A percentile compares a stretch with the other conserved stretches of the same genome.
phyloP scores from a whole-genome alignment of 2,329 filamentous ascomycete genomes.

The Ampelomyces quisqualis region DNA sequence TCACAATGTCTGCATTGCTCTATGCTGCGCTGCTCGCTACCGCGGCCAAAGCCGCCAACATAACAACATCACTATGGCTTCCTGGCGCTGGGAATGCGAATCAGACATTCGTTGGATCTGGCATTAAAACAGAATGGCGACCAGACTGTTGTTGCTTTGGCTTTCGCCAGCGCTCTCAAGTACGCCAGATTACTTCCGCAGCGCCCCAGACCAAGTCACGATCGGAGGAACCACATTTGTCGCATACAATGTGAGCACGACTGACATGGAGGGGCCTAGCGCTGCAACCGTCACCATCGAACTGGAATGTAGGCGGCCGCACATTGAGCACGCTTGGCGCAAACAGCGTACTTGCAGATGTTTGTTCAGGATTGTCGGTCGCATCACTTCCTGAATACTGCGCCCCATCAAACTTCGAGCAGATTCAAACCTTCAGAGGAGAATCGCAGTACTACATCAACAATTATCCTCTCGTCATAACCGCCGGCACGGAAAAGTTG shows the following conservation, averaged over 20 bases:
- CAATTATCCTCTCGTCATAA: constrained; percentile 28
- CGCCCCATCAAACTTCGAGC: constrained; percentile 5
- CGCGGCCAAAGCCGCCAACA: constrained; percentile 19
- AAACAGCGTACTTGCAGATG: constrained; percentile 6
- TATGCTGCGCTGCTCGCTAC: constrained; percentile 23
- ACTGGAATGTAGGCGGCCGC: constrained; percentile 17
- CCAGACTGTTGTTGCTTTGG: constrained; percentile 21
- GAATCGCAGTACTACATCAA: constrained; percentile 14
- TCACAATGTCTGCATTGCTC: constrained; percentile 27
- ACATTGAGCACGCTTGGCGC: constrained; percentile 13
- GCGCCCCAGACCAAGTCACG: constrained; percentile 11
- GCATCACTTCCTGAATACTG: constrained; percentile 10
- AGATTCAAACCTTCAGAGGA: constrained; percentile 13
- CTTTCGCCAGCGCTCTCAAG: constrained; percentile 3
- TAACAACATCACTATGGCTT: constrained; percentile 35
- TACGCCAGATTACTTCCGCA: constrained; percentile 5
- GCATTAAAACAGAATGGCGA: constrained; percentile 23
- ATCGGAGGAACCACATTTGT: constrained; percentile 22
- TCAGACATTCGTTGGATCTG: constrained; percentile 21
- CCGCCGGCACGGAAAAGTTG: constrained; percentile 31
- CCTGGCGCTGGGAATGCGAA: constrained; percentile 15
- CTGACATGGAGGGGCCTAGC: constrained; percentile 1
- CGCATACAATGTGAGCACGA: constrained; percentile 13
- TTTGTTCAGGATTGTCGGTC: constrained; percentile 10
- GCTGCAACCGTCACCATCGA: constrained; percentile 11